These are phyloP conservation scores for Boletus rubropictus DNA, from an alignment of 768 basidiomycete genomes.

Conservation along the genomic window DNA sequence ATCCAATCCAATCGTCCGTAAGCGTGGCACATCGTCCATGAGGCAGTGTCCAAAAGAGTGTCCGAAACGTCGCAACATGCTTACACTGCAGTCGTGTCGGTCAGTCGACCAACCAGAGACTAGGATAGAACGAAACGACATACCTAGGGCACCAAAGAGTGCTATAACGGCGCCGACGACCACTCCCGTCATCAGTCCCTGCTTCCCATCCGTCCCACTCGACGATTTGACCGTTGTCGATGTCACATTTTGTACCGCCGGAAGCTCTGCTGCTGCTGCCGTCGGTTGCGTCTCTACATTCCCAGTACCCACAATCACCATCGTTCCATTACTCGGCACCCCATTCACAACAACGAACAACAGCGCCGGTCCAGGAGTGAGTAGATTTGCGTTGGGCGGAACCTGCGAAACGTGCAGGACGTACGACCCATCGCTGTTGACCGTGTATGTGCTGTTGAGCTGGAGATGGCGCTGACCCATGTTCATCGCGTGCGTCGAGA, in stretches of 20 bases:
- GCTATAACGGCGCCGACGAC: neutral
- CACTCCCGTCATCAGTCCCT: neutral
- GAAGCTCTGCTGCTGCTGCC: constrained; percentile 35
- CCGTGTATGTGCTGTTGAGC: constrained; percentile 80
- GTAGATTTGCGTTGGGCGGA: constrained; percentile 78
- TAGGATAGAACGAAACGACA: neutral
- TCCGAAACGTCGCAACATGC: too few species aligned
- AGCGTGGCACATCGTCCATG: too few species aligned
- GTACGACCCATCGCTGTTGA: constrained; percentile 71
- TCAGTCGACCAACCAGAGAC: neutral
- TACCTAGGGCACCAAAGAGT: neutral
- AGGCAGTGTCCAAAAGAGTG: too few species aligned
- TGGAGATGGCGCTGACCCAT: constrained; percentile 81
- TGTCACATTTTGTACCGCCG: constrained; percentile 28
- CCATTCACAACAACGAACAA: constrained; percentile 80
- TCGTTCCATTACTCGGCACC: constrained; percentile 74
- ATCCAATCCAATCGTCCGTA: too few species aligned
- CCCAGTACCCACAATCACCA: constrained; percentile 76
- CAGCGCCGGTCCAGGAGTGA: constrained; percentile 86
- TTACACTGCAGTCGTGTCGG: neutral
- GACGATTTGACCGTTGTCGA: neutral
- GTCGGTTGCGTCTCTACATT: constrained; percentile 67
- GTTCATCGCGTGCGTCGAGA: constrained; percentile 83
- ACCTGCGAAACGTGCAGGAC: constrained; percentile 75
- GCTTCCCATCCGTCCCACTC: neutral